phyloP scores from a whole-genome alignment of 345 rosid genomes.

The Ceriops tagal region DNA sequence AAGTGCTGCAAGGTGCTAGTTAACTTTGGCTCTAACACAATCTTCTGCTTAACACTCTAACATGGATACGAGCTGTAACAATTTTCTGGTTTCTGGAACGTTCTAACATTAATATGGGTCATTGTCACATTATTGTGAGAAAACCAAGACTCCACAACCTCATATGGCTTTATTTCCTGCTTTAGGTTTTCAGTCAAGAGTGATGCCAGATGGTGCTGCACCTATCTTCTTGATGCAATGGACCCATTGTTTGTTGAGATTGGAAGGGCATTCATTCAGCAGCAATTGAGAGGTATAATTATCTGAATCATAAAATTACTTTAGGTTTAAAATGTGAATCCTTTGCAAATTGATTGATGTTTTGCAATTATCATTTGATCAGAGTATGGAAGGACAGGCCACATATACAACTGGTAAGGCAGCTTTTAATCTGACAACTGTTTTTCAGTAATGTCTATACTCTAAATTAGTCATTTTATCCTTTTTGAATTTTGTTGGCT shows the following conservation, averaged over 20 bases:
- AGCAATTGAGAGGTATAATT: conserved; percentile 46
- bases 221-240: conserved; percentile 73
- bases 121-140: background rate
- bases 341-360: conserved; percentile 6
- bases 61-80: conserved; percentile 4
- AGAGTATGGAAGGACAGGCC: conserved; percentile 66
- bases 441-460: background rate
- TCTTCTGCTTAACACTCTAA: background rate
- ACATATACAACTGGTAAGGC: conserved; percentile 67
- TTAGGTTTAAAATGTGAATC: conserved; percentile 8
- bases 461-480: background rate
- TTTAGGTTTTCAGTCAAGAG: conserved; percentile 61
- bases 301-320: conserved; percentile 5
- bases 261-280: conserved; percentile 58
- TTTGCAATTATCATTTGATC: conserved; percentile 20
- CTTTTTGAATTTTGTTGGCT: background rate
- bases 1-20: conserved; percentile 17
- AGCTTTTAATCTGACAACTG: background rate
- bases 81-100: conserved; percentile 1
- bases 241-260: conserved; percentile 69
- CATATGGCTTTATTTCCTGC: conserved; percentile 8
- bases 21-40: conserved; percentile 7
- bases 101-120: background rate
- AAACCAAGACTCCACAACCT: background rate
- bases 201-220: conserved; percentile 64